These are phyloP conservation scores for Phytophthora europaea DNA, from an alignment of 352 stramenopile genomes.

Conservation along the genomic window DNA sequence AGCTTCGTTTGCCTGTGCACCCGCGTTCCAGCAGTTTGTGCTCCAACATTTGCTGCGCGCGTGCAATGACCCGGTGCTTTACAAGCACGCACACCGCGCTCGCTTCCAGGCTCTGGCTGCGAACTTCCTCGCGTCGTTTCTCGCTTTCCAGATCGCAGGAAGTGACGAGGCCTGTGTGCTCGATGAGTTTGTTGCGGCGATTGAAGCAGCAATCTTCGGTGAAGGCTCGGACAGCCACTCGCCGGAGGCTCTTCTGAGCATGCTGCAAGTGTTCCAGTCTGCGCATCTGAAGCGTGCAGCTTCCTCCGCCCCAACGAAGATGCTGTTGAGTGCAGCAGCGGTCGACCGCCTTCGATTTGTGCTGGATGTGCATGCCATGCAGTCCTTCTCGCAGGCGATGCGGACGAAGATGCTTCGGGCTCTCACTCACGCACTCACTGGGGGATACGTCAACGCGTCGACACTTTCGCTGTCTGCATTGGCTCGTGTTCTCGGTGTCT, in stretches of 20 bases:
- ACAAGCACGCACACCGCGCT: slow-evolving; percentile 62
- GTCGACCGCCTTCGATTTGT: slow-evolving; percentile 73
- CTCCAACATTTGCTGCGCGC: slow-evolving; percentile 58
- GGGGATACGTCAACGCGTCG: slow-evolving; percentile 53
- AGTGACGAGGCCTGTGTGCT: slow-evolving; percentile 26
- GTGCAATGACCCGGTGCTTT: slow-evolving; percentile 80
- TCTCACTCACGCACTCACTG: slow-evolving; percentile 62
- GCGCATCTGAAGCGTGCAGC: slow-evolving; percentile 24
- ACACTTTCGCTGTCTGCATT: slow-evolving; percentile 51
- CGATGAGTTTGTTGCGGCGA: slow-evolving; percentile 42
- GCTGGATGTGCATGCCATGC: slow-evolving; percentile 79
- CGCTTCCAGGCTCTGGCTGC: slow-evolving; percentile 47
- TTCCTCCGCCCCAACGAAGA: not conserved
- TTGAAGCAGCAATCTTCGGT: slow-evolving; percentile 68
- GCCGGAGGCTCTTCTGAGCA: slow-evolving; percentile 75
- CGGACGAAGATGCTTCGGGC: slow-evolving; percentile 59
- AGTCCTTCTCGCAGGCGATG: slow-evolving; percentile 78
- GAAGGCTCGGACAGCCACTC: slow-evolving; percentile 61
- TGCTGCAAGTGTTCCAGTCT: slow-evolving; percentile 70
- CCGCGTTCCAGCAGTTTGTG: slow-evolving; percentile 67
- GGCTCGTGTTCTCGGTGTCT: slow-evolving; percentile 62
- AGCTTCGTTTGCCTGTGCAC: slow-evolving; percentile 50
- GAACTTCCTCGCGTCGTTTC: slow-evolving; percentile 50
- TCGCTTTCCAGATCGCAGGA: slow-evolving; percentile 44
- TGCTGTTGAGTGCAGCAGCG: slow-evolving; percentile 42